Percentiles rank a stretch among this genome's conserved stretches.
These are phyloP conservation scores for Aspergillus sclerotioniger DNA, from an alignment of 495 filamentous ascomycete genomes.

Conservation along the genomic window DNA sequence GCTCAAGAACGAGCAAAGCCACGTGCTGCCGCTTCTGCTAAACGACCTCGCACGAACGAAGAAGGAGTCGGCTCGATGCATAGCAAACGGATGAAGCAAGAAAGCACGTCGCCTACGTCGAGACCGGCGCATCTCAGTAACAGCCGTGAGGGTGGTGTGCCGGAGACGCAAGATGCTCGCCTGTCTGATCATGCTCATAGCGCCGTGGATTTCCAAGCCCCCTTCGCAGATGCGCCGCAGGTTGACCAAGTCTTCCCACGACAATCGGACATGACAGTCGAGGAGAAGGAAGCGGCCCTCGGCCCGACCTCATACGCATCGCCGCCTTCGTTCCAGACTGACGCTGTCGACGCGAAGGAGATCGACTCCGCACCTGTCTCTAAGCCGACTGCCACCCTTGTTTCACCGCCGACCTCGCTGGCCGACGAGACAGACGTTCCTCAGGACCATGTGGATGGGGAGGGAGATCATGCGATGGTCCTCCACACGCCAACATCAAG, in stretches of 20 bases:
- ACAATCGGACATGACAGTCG: constrained; percentile 12
- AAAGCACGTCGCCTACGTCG: constrained; percentile 36
- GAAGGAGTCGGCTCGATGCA: constrained; percentile 25
- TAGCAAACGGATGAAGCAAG: constrained; percentile 41
- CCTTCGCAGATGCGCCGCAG: constrained; percentile 3
- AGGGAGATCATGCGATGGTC: constrained; percentile 32
- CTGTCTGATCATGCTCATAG: constrained; percentile 15
- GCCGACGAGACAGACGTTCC: constrained; percentile 45
- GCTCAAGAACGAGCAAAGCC: constrained; percentile 59
- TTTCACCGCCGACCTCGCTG: constrained; percentile 53
- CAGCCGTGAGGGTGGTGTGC: constrained; percentile 2
- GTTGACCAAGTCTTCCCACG: constrained; percentile 18
- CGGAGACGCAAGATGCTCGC: constrained; percentile 14
- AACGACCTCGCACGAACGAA: constrained; percentile 47
- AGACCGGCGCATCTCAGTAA: constrained; percentile 23
- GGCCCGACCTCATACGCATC: constrained; percentile 38
- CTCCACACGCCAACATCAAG: constrained; percentile 47
- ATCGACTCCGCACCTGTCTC: constrained; percentile 29
- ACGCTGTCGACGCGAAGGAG: constrained; percentile 35
- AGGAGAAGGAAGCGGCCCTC: constrained; percentile 20
- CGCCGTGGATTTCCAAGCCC: constrained; percentile 9
- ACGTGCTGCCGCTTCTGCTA: constrained; percentile 47
- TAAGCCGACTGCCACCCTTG: constrained; percentile 43
- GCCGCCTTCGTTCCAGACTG: constrained; percentile 37
- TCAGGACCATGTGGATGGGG: constrained; percentile 36